Evolutionary conservation across 2,329 filamentous ascomycete species (phyloP).

Genomic region (Fusarium ramigenum): DNA sequence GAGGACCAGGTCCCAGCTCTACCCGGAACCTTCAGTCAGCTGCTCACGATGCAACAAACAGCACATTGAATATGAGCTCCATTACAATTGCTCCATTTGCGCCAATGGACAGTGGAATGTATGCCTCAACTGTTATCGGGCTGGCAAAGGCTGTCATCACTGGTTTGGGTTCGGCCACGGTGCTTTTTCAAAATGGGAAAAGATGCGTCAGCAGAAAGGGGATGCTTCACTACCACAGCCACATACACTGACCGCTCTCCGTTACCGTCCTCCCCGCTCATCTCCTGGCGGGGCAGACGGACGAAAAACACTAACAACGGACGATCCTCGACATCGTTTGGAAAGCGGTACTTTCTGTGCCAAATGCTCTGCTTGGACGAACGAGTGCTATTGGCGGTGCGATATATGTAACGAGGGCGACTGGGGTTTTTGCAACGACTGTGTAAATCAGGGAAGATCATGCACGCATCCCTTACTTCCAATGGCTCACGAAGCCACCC

Average conservation of each 20-base stretch:
- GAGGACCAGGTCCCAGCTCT: slow-evolving; percentile 60
- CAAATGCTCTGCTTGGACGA: slow-evolving; percentile 76
- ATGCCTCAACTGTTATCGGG: slow-evolving; percentile 82
- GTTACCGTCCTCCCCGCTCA: slow-evolving; percentile 62
- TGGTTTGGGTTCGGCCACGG: slow-evolving; percentile 89
- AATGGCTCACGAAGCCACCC: slow-evolving; percentile 67
- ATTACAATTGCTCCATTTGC: slow-evolving; percentile 84
- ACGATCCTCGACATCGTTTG: slow-evolving; percentile 73
- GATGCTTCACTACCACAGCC: slow-evolving; percentile 56
- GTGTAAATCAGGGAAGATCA: slow-evolving; percentile 82
- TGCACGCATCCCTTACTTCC: slow-evolving; percentile 87
- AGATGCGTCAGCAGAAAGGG: slow-evolving; percentile 51
- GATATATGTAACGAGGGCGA: slow-evolving; percentile 88
- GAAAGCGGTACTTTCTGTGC: slow-evolving; percentile 88
- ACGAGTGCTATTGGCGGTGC: slow-evolving; percentile 91
- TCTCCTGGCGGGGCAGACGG: slow-evolving; percentile 63
- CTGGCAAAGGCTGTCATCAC: slow-evolving; percentile 79
- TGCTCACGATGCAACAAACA: slow-evolving; percentile 76
- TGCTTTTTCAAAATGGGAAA: slow-evolving; percentile 74
- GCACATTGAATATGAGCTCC: slow-evolving; percentile 85
- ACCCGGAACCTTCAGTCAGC: slow-evolving; percentile 74
- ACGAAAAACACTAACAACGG: slow-evolving; percentile 67
- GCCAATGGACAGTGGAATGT: slow-evolving; percentile 77
- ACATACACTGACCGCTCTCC: slow-evolving; percentile 67
- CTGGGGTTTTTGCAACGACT: slow-evolving; percentile 92